These are phyloP conservation scores for Biscutella laevigata DNA, from an alignment of 441 rosid genomes.

Conservation along the genomic window DNA sequence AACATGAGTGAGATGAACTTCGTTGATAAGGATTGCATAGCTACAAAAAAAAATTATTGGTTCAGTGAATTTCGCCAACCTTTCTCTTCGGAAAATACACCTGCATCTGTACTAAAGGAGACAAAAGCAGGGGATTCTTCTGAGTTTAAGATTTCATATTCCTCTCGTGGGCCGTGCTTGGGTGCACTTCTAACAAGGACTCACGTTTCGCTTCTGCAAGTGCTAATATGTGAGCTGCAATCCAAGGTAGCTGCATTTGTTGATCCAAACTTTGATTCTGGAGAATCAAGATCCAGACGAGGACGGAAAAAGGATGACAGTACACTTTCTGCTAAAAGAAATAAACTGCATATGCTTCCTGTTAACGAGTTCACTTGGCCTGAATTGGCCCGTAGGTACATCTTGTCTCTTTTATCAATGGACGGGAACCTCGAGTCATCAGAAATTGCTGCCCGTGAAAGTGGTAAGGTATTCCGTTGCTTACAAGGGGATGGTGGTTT, in stretches of 20 bases:
- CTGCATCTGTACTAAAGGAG: constrained; percentile 38
- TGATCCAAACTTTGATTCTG: constrained; percentile 86
- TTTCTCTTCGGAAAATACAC: constrained; percentile 27
- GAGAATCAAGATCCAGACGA: constrained; percentile 69
- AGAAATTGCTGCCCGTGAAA: constrained; percentile 75
- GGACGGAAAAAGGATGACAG: constrained; percentile 86
- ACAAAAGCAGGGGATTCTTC: constrained; percentile 35
- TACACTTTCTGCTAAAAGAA: constrained; percentile 47
- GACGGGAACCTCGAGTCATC: constrained; percentile 84
- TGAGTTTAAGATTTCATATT: constrained; percentile 31
- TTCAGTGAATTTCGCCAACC: constrained; percentile 27
- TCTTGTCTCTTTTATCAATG: constrained; percentile 75
- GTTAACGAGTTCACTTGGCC: constrained; percentile 94
- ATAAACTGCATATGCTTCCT: constrained; percentile 71
- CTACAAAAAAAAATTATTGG: constrained; percentile 27
- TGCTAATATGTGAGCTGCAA: constrained; percentile 78
- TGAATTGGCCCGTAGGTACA: constrained; percentile 81
- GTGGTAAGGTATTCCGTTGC: constrained; percentile 83
- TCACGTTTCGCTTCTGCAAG: constrained; percentile 59
- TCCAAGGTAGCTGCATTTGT: constrained; percentile 82
- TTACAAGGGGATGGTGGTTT: constrained; percentile 98
- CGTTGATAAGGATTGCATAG: constrained; percentile 24
- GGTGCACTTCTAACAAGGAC: constrained; percentile 54
- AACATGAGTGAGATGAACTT: constrained; percentile 31
- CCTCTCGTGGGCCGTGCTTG: constrained; percentile 32